Percentiles rank a stretch among this genome's conserved stretches.
Conservation (phyloP, 495 filamentous ascomycete species). For the Clohesyomyces aquaticus region DNA sequence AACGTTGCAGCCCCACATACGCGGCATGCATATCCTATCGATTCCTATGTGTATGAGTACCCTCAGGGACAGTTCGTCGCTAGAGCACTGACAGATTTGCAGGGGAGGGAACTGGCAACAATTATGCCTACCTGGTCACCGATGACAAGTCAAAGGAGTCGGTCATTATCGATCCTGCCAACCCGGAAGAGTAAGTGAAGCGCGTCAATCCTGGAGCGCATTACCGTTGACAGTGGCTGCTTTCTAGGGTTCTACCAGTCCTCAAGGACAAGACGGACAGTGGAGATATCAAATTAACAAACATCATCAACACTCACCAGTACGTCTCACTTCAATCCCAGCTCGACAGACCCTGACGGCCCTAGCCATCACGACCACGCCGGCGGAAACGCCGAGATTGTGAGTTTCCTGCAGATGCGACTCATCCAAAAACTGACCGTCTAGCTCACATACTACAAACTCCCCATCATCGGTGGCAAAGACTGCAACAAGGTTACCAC, state of each 20-base stretch:
- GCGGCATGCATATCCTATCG: slow-evolving; percentile 90
- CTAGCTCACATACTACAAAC: slow-evolving; percentile 67
- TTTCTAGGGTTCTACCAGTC: slow-evolving; percentile 75
- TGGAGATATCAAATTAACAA: slow-evolving; percentile 78
- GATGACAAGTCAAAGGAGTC: slow-evolving; percentile 89
- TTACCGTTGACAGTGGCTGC: slow-evolving; percentile 4
- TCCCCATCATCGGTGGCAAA: slow-evolving; percentile 84
- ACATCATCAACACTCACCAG: slow-evolving; percentile 97
- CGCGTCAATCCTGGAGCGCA: neutral
- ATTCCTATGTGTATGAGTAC: slow-evolving; percentile 93
- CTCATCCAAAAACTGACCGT: neutral
- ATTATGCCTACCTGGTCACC: slow-evolving; percentile 94
- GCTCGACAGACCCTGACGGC: neutral
- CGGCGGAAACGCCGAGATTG: slow-evolving; percentile 83
- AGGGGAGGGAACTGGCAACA: slow-evolving; percentile 91
- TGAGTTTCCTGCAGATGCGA: slow-evolving; percentile 45
- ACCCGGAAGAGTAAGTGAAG: slow-evolving; percentile 79
- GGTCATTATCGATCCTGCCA: slow-evolving; percentile 94
- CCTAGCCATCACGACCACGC: slow-evolving; percentile 90
- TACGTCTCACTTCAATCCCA: slow-evolving; percentile 51
- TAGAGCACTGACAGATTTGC: slow-evolving; percentile 3
- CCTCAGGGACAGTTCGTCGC: neutral
- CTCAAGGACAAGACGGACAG: slow-evolving; percentile 71
- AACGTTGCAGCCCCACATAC: slow-evolving; percentile 29
- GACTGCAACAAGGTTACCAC: slow-evolving; percentile 78